Base-by-base conservation (phyloP, 176 grass and related monocot genomes). In the Triticum timopheevii region DNA sequence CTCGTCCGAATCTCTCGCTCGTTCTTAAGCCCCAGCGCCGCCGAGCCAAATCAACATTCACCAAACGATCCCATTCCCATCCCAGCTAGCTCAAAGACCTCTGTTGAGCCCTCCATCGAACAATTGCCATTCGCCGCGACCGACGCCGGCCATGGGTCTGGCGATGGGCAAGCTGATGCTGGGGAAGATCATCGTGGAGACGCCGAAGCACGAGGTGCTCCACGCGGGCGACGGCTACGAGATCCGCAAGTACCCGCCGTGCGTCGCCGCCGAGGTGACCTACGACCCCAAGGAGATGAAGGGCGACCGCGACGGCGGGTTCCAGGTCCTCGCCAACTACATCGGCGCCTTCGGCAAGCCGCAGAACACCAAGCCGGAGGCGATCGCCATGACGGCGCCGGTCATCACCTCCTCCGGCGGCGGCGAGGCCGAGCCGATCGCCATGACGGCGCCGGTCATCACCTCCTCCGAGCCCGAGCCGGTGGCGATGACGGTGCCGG, bases 361-460 rank as follows among this genome's bases (percentile, higher is more conserved):
- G 10, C 84, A 91, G 74, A 98, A 98, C 90, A 81, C 86, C 76
- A 93, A 84, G 64, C 91, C 93, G 8, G 93, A 98, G 90, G 93
- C 92, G 81, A 92, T 95, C 66, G 87, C 90, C 80, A 98, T 98
- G 95, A 95, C 89, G 71, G 91, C 95, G 40, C 95, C 93, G 3
- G 95, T 95, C 72, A 84, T 95, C 86, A 94, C 91, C 69, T 79
- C 90, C 68, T 31, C 56, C 28, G 70, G 47, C 3, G 13, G 44
- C 30, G 67, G 16, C 61, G 27, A 71, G 49, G 10, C 47, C 31
- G 89, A 95, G 89, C 81, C 87, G 33, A 87, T 95, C 54, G 88
- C 90, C 86, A 98, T 98, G 96, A 98, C 93, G 54, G 93, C 91
- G 34, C 95, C 93, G 1, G 95, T 95, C 61, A 86, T 95, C 81